Percentiles rank a stretch among this genome's conserved stretches.
Conservation (phyloP, 2,329 filamentous ascomycete genomes). For the Paecilomyces formosus region DNA sequence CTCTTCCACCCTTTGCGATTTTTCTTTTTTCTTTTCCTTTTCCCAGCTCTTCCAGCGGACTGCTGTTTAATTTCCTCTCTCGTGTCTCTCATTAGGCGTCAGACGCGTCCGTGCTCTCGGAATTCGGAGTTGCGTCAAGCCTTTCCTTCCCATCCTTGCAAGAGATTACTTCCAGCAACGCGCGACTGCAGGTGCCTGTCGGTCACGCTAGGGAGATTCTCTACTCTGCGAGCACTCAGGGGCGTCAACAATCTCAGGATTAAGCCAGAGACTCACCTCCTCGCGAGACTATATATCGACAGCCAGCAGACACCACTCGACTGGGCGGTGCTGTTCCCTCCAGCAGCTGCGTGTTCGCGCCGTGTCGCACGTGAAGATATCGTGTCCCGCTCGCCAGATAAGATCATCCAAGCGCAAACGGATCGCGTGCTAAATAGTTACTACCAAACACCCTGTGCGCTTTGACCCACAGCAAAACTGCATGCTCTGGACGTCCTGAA, state of each 20-base stretch:
- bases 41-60: not conserved
- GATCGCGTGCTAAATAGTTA: not conserved
- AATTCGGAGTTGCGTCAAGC: not conserved
- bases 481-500: not conserved
- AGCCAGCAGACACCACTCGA: slow-evolving; percentile 5
- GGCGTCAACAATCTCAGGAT: slow-evolving; percentile 7
- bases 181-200: not conserved
- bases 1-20: not conserved
- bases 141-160: not conserved
- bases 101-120: not conserved
- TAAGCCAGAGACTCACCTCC: not conserved
- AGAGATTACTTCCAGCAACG: not conserved
- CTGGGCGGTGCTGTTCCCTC: not conserved
- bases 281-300: not conserved
- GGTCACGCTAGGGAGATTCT: slow-evolving; percentile 3
- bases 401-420: not conserved
- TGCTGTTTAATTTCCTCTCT: not conserved
- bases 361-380: slow-evolving; percentile 1
- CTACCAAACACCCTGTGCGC: not conserved
- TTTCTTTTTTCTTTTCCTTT: not conserved
- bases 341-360: not conserved
- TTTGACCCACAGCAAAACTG: not conserved
- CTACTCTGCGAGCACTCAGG: slow-evolving; percentile 4
- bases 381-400: not conserved
- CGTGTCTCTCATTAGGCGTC: not conserved